Base-by-base conservation (phyloP, 768 basidiomycete genomes). In the Infundibulicybe gibba region DNA sequence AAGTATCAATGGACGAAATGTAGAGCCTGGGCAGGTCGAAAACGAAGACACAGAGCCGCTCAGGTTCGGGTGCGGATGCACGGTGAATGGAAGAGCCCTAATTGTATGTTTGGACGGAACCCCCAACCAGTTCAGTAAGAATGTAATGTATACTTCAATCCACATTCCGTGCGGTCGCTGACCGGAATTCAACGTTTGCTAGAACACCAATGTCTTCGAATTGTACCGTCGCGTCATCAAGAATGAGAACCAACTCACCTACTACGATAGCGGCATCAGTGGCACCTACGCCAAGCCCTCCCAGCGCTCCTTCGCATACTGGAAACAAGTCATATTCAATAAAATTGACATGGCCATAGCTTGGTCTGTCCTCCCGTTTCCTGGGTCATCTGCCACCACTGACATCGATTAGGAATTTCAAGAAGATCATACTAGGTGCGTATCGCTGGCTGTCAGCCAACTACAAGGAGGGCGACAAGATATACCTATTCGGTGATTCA, bases 51-150 rank as follows among this genome's bases (percentile, higher is more conserved):
- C 25, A 25, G 25, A 25, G 25, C 25, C 8, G 14, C 30, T 32
- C 45, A 34, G 9, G 37, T 40, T 16, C 40, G 41, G 10, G 35
- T 38, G 35, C 10, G 17, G 17, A 19, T 38, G 35, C 17, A 38
- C n/a, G 17, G 10, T 6, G 6, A 38, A 38, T 3, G 20, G 19
- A 25, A 34, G 54, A 16, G 63, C 62, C n/a, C 47, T 63, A 11
- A 57, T 65, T 0, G 60, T 73, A 35, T 69, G 68, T 52, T 63
- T 72, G 15, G 71, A 72, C 31, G 72, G 71, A 14, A 73, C 69
- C 2, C 61, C 66, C 1, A 72, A 73, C 41, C 63, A 64, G 33
- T 70, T 69, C 48, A 61, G 71, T 2, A 38, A 38, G 25, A 38
- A 38, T 48, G 41, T 16, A 59, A 55, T 60, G 67, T 70, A 40